Percentiles rank a stretch among this genome's conserved stretches.
Conservation (phyloP, 805 yeast genomes). For the Candida orba region DNA sequence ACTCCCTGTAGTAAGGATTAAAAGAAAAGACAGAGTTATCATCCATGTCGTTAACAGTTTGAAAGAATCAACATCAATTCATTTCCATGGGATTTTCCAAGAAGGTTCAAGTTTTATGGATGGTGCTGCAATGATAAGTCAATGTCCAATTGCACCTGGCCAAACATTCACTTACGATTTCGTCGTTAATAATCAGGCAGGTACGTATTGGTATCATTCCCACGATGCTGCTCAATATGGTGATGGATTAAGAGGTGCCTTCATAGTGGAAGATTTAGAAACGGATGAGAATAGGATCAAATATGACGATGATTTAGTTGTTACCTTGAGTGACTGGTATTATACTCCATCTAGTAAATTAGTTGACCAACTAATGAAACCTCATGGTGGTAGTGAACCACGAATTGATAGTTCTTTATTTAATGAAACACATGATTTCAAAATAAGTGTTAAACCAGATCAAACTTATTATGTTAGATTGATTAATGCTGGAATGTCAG, state of each 20-base stretch:
- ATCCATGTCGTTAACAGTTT: constrained; percentile 74
- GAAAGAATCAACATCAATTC: constrained; percentile 61
- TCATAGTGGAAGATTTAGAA: constrained; percentile 61
- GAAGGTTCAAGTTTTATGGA: constrained; percentile 73
- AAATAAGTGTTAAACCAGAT: constrained; percentile 34
- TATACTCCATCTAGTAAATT: constrained; percentile 32
- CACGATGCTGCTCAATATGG: constrained; percentile 87
- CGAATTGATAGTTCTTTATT: constrained; percentile 38
- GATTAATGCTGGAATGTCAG: constrained; percentile 50
- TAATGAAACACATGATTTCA: constrained; percentile 41
- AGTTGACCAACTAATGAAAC: constrained; percentile 32
- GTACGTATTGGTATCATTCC: constrained; percentile 97
- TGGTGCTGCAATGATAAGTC: constrained; percentile 83
- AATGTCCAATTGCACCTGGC: constrained; percentile 88
- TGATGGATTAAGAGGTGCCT: constrained; percentile 82
- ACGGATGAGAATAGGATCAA: constrained; percentile 25
- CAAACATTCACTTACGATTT: constrained; percentile 76
- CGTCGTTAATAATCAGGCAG: constrained; percentile 73
- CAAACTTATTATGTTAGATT: constrained; percentile 43
- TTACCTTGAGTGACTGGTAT: constrained; percentile 44
- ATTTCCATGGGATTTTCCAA: constrained; percentile 88
- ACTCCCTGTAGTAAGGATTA: constrained; percentile 74
- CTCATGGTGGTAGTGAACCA: constrained; percentile 43
- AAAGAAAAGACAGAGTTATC: constrained; percentile 72
- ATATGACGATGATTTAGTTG: constrained; percentile 41